These are phyloP conservation scores for Trichoderma citrinoviride DNA, from an alignment of 2,329 filamentous ascomycete species.

Conservation along the genomic window DNA sequence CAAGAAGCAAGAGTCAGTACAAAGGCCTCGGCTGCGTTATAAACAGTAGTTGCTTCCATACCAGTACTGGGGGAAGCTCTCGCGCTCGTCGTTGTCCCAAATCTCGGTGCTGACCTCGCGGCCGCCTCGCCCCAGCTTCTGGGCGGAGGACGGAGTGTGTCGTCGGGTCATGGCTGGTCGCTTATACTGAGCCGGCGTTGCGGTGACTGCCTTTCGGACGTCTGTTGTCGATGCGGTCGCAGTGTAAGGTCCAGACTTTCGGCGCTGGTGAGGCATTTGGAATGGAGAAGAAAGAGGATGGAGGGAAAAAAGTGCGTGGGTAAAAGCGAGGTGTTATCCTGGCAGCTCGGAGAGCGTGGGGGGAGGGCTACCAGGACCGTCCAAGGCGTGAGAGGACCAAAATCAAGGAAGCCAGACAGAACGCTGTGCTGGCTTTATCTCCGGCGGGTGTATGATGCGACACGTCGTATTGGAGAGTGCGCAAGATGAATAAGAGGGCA, in stretches of 20 bases:
- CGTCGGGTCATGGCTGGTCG: slow-evolving; percentile 47
- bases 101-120: slow-evolving; percentile 50
- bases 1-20: slow-evolving; percentile 27
- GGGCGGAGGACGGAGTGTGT: slow-evolving; percentile 40
- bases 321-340: slow-evolving; percentile 13
- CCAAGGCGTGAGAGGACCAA: background rate
- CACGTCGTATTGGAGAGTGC: background rate
- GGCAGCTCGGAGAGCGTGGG: slow-evolving; percentile 15
- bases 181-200: slow-evolving; percentile 48
- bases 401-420: background rate
- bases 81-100: slow-evolving; percentile 57
- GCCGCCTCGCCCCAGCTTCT: slow-evolving; percentile 51
- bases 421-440: background rate
- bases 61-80: slow-evolving; percentile 66
- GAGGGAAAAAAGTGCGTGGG: background rate
- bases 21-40: background rate
- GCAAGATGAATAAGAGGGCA: background rate
- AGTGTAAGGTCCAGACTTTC: slow-evolving; percentile 54
- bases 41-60: slow-evolving; percentile 38
- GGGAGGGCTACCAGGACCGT: slow-evolving; percentile 20
- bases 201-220: slow-evolving; percentile 49
- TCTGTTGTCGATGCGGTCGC: slow-evolving; percentile 55
- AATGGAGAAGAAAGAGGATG: background rate
- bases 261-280: slow-evolving; percentile 55
- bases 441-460: background rate